Conservation (phyloP, 2,329 filamentous ascomycete species). For the Coniochaeta ligniaria region DNA sequence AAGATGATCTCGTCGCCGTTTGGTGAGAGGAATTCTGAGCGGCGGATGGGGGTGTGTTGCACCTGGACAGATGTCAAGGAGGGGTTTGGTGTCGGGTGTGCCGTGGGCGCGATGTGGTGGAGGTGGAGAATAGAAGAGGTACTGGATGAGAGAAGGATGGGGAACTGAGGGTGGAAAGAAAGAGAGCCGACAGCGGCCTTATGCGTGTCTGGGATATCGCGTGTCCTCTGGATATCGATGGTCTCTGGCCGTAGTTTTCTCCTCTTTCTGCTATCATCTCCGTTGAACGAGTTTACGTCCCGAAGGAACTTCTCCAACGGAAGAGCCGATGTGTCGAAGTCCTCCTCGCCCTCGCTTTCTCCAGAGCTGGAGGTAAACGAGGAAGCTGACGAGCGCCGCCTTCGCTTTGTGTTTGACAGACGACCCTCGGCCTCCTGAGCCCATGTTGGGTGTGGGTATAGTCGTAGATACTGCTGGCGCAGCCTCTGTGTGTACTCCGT, state of each 20-base stretch:
- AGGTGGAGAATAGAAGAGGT: conserved; percentile 79
- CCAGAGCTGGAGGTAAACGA: conserved; percentile 25
- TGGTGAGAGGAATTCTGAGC: conserved; percentile 71
- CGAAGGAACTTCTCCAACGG: conserved; percentile 77
- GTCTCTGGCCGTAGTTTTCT: conserved; percentile 78
- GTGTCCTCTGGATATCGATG: conserved; percentile 81
- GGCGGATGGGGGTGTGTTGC: conserved; percentile 74
- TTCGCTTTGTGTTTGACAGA: conserved; percentile 37
- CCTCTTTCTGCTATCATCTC: conserved; percentile 40
- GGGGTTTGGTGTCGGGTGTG: conserved; percentile 74
- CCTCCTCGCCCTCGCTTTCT: conserved; percentile 40
- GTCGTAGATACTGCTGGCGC: conserved; percentile 64
- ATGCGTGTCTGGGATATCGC: conserved; percentile 75
- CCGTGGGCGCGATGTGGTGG: conserved; percentile 77
- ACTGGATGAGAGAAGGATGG: conserved; percentile 84
- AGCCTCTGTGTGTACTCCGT: conserved; percentile 77
- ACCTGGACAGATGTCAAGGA: conserved; percentile 86
- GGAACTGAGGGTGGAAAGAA: conserved; percentile 82
- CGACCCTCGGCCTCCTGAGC: conserved; percentile 42
- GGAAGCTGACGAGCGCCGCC: conserved; percentile 41
- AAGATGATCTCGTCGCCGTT: conserved; percentile 77
- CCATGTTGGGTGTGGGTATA: conserved; percentile 56
- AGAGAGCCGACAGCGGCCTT: conserved; percentile 75
- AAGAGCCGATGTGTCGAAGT: conserved; percentile 57
- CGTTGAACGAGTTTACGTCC: conserved; percentile 61